Evolutionary conservation across 768 basidiomycete genomes (phyloP).

Genomic region (Boletus pseudopeckii): DNA sequence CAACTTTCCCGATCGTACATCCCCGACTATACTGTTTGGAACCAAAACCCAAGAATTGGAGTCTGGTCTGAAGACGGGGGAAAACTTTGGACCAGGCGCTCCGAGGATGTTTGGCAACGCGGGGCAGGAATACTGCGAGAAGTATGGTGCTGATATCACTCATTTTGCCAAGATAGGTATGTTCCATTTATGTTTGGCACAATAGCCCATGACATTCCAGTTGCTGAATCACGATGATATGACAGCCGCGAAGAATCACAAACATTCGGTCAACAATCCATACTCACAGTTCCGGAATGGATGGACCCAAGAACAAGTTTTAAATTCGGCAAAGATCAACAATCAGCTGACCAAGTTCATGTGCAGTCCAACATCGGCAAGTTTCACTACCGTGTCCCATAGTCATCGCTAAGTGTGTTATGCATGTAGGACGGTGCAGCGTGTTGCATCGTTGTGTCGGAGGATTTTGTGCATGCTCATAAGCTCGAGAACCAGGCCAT

Average conservation of each 20-base stretch:
- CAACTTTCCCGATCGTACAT: slow-evolving; percentile 51
- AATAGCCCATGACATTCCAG: background rate
- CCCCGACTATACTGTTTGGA: slow-evolving; percentile 48
- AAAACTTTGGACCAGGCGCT: slow-evolving; percentile 66
- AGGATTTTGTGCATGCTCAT: slow-evolving; percentile 70
- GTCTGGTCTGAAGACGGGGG: slow-evolving; percentile 38
- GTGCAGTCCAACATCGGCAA: slow-evolving; percentile 81
- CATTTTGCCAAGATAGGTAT: slow-evolving; percentile 77
- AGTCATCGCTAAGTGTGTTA: background rate
- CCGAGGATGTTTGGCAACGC: slow-evolving; percentile 75
- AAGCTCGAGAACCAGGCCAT: slow-evolving; percentile 83
- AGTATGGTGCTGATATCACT: slow-evolving; percentile 63
- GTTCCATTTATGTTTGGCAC: slow-evolving; percentile 7
- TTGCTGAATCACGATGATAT: slow-evolving; percentile 4
- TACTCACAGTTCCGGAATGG: slow-evolving; percentile 84
- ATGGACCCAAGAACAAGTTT: slow-evolving; percentile 69
- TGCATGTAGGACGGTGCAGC: slow-evolving; percentile 71
- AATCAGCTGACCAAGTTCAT: slow-evolving; percentile 77
- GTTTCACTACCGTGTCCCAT: slow-evolving; percentile 7
- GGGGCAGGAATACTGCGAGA: slow-evolving; percentile 71
- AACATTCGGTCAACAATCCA: slow-evolving; percentile 77
- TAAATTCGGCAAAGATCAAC: slow-evolving; percentile 64
- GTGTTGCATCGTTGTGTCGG: slow-evolving; percentile 74
- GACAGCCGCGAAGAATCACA: slow-evolving; percentile 79
- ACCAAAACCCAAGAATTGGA: slow-evolving; percentile 49